phyloP scores from a whole-genome alignment of 2,329 filamentous ascomycete species.

The Mycosphaerella sp. region DNA sequence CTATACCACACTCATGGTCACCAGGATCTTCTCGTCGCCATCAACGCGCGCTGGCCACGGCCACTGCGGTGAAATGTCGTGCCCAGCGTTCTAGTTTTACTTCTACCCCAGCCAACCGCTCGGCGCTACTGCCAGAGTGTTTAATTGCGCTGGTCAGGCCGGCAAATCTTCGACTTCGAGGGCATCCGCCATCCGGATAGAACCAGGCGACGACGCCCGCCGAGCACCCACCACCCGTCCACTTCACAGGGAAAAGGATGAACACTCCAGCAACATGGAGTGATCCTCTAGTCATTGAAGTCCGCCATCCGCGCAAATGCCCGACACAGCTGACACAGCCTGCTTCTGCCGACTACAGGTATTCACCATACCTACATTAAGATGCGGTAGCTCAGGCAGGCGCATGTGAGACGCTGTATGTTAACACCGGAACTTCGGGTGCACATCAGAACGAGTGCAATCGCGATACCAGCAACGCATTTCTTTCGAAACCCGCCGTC shows the following conservation, averaged over 20 bases:
- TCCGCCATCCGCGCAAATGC: too few species aligned
- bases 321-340: too few species aligned
- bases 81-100: not conserved
- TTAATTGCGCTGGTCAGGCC: conserved; percentile 6
- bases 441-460: too few species aligned
- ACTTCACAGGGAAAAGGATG: not conserved
- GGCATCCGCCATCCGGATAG: not conserved
- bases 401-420: too few species aligned
- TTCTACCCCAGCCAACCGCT: not conserved
- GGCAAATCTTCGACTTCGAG: not conserved
- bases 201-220: not conserved
- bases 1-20: not conserved
- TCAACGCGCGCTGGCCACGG: not conserved
- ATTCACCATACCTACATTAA: too few species aligned
- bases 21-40: not conserved
- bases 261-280: too few species aligned
- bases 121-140: conserved; percentile 3
- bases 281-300: too few species aligned
- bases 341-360: too few species aligned
- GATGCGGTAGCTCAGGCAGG: too few species aligned
- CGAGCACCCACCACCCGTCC: not conserved
- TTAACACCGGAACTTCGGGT: too few species aligned
- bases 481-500: too few species aligned
- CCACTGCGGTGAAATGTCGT: not conserved
- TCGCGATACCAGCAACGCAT: too few species aligned